phyloP scores from a whole-genome alignment of 805 yeast genomes.

The Wickerhamomyces sydowiorum region DNA sequence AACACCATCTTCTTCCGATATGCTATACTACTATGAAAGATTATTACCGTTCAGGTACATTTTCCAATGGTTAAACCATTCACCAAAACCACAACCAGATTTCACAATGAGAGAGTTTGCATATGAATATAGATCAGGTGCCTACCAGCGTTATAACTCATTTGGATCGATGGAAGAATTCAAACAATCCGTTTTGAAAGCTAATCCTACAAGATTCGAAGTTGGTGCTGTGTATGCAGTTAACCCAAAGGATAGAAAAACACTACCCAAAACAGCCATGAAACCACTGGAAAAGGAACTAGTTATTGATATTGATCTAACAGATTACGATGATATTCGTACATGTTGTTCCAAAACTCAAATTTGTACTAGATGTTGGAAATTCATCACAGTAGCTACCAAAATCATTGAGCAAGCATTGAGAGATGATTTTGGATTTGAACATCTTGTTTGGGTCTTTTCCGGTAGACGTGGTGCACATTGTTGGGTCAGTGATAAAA shows the following conservation, averaged over 20 bases:
- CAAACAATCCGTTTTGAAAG: conserved; percentile 63
- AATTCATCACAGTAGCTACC: conserved; percentile 80
- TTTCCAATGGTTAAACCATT: conserved; percentile 88
- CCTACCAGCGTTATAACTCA: conserved; percentile 86
- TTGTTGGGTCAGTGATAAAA: conserved; percentile 91
- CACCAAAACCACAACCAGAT: conserved; percentile 66
- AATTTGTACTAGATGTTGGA: conserved; percentile 91
- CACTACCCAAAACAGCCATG: conserved; percentile 69
- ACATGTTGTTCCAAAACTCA: conserved; percentile 87
- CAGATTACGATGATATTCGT: conserved; percentile 90
- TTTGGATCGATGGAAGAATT: conserved; percentile 64
- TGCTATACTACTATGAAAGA: conserved; percentile 64
- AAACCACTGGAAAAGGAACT: conserved; percentile 81
- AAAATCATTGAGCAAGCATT: conserved; percentile 67
- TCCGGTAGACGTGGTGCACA: conserved; percentile 99
- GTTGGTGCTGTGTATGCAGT: conserved; percentile 88
- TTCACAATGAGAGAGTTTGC: conserved; percentile 92
- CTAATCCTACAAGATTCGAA: conserved; percentile 88
- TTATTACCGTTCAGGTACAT: conserved; percentile 71
- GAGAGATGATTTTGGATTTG: conserved; percentile 84
- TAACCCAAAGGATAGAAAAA: conserved; percentile 82
- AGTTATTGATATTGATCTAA: conserved; percentile 95
- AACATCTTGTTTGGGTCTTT: conserved; percentile 87
- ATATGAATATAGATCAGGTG: conserved; percentile 80
- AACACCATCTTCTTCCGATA: conserved; percentile 41